Evolutionary conservation across 2,329 filamentous ascomycete genomes (phyloP), one percentile per base, ranked within the genome.

Genomic region (Fusarium temperatum): DNA sequence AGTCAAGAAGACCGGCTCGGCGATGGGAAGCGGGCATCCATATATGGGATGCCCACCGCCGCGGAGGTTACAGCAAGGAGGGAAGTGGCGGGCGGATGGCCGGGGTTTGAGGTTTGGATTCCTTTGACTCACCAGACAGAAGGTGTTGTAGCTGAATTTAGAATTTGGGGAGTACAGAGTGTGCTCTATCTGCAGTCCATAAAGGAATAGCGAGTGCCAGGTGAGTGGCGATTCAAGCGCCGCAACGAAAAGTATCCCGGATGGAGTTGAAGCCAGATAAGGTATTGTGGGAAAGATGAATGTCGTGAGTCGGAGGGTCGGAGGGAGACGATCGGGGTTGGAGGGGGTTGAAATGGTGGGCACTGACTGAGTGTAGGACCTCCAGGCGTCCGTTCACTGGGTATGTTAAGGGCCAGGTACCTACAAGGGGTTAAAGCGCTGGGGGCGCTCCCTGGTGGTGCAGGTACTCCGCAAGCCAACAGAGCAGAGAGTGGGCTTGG

Each of bases 341-440:
- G 72, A 75, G 72, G 68, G 73, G 76, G 73, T 75, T 75, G 76
- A 78, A 78, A 78, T 77, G 76, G 76, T 61, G 73, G 76, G 76
- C 72, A 75, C 73, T 35, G 60, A 73, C 73, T 35, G 60, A 74
- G 74, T 66, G 61, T 63, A 77, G 68, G 66, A 65, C 71, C 66
- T 70, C 64, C 56, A 66, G 68, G 66, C 54, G 70, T 65, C 64
- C 41, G 70, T 65, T 61, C 58, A 60, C 60, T 54, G 17, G 35
- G 35, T 36, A 59, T 72, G 68, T 63, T 24, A 50, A 70, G 50
- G 57, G 61, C 55, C 32, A 61, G 66, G 60, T 67, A 73, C 62
- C 58, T 71, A 48, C 53, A 58, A 63, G 53, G 70, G 69, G 69
- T 73, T 73, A 72, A 68, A 59, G 70, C 41, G 55, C 72, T 59